These are phyloP conservation scores for Euphorbia tirucalli DNA, from an alignment of 345 rosid genomes.

Conservation along the genomic window DNA sequence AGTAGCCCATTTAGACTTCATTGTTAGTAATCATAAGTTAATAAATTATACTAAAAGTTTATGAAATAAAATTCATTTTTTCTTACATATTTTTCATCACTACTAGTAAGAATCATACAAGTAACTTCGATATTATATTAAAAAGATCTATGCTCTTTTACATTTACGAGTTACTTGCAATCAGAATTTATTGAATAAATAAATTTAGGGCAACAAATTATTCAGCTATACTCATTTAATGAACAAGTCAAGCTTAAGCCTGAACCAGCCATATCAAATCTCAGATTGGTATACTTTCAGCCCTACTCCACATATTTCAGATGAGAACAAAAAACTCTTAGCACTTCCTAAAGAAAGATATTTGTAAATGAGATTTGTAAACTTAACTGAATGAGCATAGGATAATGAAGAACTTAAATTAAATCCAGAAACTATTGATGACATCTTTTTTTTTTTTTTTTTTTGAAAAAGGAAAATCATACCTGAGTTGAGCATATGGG, in stretches of 20 bases:
- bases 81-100: too few species aligned
- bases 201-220: too few species aligned
- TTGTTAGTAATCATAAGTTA: too few species aligned
- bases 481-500: slow-evolving; percentile 56
- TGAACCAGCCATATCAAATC: background rate
- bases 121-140: too few species aligned
- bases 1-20: background rate
- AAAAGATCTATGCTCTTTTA: too few species aligned
- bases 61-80: too few species aligned
- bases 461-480: slow-evolving; percentile 22
- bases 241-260: background rate
- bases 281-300: background rate
- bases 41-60: too few species aligned
- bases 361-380: slow-evolving; percentile 4
- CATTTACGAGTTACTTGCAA: background rate
- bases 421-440: slow-evolving; percentile 8
- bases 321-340: background rate
- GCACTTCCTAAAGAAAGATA: slow-evolving; percentile 12
- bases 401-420: background rate
- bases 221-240: background rate
- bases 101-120: too few species aligned
- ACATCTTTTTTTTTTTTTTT: slow-evolving; percentile 4
- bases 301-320: background rate
- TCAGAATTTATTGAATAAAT: background rate
- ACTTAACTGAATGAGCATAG: slow-evolving; percentile 8